Evolutionary conservation across 1,284 basidiomycete genomes (phyloP).

Genomic region (Cutaneotrichosporon spelunceum): DNA sequence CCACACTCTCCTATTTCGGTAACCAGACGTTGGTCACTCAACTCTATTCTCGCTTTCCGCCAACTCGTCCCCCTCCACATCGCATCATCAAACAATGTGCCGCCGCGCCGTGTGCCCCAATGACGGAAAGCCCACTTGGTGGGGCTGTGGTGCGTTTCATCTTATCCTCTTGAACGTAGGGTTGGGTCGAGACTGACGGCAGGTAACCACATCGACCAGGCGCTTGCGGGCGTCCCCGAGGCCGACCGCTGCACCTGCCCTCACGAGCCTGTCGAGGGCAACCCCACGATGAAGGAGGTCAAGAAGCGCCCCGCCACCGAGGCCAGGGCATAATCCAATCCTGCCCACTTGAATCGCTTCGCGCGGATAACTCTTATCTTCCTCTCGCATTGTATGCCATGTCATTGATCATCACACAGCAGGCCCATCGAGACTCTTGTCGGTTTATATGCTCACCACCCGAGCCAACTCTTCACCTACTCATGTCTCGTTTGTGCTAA

Average conservation of each 20-base stretch:
- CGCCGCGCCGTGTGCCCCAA: slow-evolving; percentile 48
- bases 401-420: background rate
- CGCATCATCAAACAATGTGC: slow-evolving; percentile 39
- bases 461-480: background rate
- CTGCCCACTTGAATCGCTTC: background rate
- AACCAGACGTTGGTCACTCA: background rate
- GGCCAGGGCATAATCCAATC: background rate
- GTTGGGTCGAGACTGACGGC: slow-evolving; percentile 13
- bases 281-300: slow-evolving; percentile 43
- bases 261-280: slow-evolving; percentile 39
- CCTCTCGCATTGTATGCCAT: background rate
- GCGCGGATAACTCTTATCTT: background rate
- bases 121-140: slow-evolving; percentile 51
- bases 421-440: background rate
- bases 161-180: too few species aligned
- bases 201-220: slow-evolving; percentile 49
- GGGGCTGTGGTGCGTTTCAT: slow-evolving; percentile 48
- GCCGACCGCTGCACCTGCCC: slow-evolving; percentile 42
- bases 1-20: background rate
- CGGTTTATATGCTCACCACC: too few species aligned
- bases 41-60: background rate
- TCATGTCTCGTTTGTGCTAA: background rate
- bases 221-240: slow-evolving; percentile 33
- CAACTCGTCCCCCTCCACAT: background rate
- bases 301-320: slow-evolving; percentile 12